phyloP scores from a whole-genome alignment of 2,329 filamentous ascomycete genomes.

The Calonectria multiphialidica region DNA sequence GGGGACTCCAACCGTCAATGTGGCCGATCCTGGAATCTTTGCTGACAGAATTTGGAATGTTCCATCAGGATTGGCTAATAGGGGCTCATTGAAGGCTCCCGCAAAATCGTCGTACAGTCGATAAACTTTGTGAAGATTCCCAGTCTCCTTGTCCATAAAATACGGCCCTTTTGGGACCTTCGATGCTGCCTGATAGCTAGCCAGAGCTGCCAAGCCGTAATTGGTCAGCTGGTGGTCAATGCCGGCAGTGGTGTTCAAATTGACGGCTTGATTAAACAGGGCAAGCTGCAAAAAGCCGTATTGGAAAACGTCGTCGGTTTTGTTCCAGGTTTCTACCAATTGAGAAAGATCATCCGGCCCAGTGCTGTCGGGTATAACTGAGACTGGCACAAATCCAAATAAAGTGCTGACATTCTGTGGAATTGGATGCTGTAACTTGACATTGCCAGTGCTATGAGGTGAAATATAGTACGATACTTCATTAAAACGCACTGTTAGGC shows the following conservation, averaged over 20 bases:
- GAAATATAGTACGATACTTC: background rate
- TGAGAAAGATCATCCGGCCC: background rate
- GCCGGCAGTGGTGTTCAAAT: background rate
- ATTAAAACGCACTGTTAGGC: background rate
- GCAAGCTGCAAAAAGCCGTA: background rate
- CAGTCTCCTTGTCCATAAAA: background rate
- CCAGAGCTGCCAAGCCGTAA: background rate
- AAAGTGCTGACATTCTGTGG: background rate
- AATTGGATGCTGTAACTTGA: background rate
- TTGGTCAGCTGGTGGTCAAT: background rate
- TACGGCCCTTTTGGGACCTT: background rate
- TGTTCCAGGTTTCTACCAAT: background rate
- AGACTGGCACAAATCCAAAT: background rate
- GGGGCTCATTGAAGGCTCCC: background rate
- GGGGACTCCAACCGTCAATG: background rate
- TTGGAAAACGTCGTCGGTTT: background rate
- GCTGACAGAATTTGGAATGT: background rate
- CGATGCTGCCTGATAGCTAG: background rate
- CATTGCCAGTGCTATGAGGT: background rate
- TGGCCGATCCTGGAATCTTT: background rate
- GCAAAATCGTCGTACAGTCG: slow-evolving; percentile 3
- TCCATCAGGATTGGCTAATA: background rate
- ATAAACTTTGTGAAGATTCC: background rate
- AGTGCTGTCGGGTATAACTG: background rate
- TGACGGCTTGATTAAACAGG: background rate